phyloP scores from a whole-genome alignment of 116 monocot species.

The Iris pallida region DNA sequence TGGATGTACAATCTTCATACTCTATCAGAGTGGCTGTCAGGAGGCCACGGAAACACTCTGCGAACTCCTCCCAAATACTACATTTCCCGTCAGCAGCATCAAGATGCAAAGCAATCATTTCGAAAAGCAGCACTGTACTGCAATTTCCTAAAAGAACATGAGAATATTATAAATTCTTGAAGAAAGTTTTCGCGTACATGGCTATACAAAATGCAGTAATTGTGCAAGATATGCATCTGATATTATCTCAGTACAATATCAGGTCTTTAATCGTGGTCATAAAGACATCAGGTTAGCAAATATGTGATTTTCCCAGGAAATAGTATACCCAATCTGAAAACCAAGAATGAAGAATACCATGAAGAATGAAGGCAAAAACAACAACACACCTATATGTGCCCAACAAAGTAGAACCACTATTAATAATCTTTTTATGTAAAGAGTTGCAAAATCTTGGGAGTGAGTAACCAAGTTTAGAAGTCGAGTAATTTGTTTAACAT shows the following conservation, averaged over 20 bases:
- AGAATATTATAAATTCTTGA: not conserved
- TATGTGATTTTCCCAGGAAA: not conserved
- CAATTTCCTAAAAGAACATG: constrained; percentile 36
- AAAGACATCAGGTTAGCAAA: not conserved
- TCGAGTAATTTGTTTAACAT: too few relatives aligned
- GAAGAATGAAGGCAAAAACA: too few relatives aligned
- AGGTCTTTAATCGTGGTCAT: not conserved
- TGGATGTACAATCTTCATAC: constrained; percentile 43
- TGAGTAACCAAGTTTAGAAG: too few relatives aligned
- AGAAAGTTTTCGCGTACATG: not conserved
- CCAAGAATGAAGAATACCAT: too few relatives aligned
- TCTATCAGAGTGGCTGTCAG: constrained; percentile 14
- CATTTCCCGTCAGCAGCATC: constrained; percentile 44
- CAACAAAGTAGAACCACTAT: too few relatives aligned
- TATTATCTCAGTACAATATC: not conserved
- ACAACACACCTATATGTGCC: too few relatives aligned
- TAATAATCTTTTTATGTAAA: too few relatives aligned
- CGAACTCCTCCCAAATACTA: constrained; percentile 54
- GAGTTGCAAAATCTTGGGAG: too few relatives aligned
- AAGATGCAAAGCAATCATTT: constrained; percentile 50
- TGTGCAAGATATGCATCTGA: too few relatives aligned
- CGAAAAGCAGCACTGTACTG: constrained; percentile 26
- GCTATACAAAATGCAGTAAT: not conserved
- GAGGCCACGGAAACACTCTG: constrained; percentile 51
- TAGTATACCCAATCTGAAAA: too few relatives aligned